A percentile compares a stretch with the other conserved stretches of the same genome.
Evolutionary conservation across 768 basidiomycete species (phyloP).

Genomic region (Trametes cubensis): DNA sequence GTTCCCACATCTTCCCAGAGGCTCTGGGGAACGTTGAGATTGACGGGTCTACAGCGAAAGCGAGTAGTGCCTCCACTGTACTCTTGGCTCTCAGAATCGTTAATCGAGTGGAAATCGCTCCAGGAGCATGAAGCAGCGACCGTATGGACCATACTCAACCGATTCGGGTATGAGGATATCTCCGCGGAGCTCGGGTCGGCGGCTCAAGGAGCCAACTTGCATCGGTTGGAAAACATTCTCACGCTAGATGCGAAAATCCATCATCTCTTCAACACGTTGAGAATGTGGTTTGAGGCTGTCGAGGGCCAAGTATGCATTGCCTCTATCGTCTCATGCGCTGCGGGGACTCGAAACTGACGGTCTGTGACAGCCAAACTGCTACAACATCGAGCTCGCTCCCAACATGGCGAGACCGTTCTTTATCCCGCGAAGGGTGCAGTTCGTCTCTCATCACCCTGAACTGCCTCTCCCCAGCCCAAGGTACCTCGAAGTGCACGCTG

Average conservation of each 20-base stretch:
- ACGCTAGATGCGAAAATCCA: constrained; percentile 3
- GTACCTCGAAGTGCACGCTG: constrained; percentile 12
- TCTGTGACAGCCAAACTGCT: constrained; percentile 2
- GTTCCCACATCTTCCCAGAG: constrained; percentile 9
- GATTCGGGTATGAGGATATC: constrained; percentile 7
- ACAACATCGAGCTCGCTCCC: constrained; percentile 3
- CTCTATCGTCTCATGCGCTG: neutral
- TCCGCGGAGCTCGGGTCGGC: constrained; percentile 8
- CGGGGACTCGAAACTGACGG: neutral
- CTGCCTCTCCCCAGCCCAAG: constrained; percentile 13
- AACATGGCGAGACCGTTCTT: constrained; percentile 1
- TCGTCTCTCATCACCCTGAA: constrained; percentile 8
- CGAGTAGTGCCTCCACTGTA: neutral
- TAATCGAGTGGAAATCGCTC: neutral
- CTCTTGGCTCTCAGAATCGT: neutral
- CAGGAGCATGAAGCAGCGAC: constrained; percentile 7
- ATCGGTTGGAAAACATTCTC: constrained; percentile 9
- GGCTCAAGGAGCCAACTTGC: neutral
- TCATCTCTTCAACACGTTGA: neutral
- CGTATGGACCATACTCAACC: constrained; percentile 4
- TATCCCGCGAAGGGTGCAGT: constrained; percentile 7
- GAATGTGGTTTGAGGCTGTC: constrained; percentile 6
- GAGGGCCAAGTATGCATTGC: constrained; percentile 4
- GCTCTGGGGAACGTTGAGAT: constrained; percentile 1
- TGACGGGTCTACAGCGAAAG: constrained; percentile 1